A percentile compares a stretch with the other conserved stretches of the same genome.
Conservation (phyloP, 2,329 filamentous ascomycete species). For the Helotiales sp. region DNA sequence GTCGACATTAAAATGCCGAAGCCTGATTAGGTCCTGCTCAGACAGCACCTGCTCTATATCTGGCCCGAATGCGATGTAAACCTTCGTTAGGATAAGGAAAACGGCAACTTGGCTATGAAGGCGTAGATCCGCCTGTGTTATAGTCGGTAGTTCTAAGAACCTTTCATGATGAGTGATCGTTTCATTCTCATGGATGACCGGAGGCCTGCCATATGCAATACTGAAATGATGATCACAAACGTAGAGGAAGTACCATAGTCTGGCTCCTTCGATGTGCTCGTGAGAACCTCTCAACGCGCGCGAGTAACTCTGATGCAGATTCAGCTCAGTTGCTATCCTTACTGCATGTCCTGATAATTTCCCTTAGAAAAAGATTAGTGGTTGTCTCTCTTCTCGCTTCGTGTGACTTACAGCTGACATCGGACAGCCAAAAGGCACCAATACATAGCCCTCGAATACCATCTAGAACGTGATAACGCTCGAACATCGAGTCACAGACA, state of each 20-base stretch:
- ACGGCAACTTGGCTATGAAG: slow-evolving; percentile 64
- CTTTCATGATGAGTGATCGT: slow-evolving; percentile 62
- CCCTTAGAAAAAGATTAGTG: slow-evolving; percentile 52
- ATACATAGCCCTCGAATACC: slow-evolving; percentile 65
- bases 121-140: slow-evolving; percentile 59
- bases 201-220: slow-evolving; percentile 66
- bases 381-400: background rate
- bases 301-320: slow-evolving; percentile 58
- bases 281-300: slow-evolving; percentile 53
- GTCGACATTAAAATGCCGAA: slow-evolving; percentile 46
- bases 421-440: slow-evolving; percentile 66
- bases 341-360: slow-evolving; percentile 64
- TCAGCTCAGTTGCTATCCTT: slow-evolving; percentile 61
- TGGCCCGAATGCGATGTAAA: slow-evolving; percentile 61
- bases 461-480: slow-evolving; percentile 61
- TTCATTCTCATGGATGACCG: slow-evolving; percentile 62
- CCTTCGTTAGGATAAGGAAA: slow-evolving; percentile 64
- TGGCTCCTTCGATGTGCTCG: slow-evolving; percentile 58
- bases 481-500: slow-evolving; percentile 61
- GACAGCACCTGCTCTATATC: slow-evolving; percentile 56
- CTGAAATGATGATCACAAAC: slow-evolving; percentile 70
- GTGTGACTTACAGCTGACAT: slow-evolving; percentile 46
- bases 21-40: slow-evolving; percentile 44
- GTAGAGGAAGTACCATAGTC: slow-evolving; percentile 67
- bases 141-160: slow-evolving; percentile 55